Percentiles rank a stretch among this genome's conserved stretches.
Conservation (phyloP, 768 basidiomycete genomes). For the Pleurotus tuber-regium region DNA sequence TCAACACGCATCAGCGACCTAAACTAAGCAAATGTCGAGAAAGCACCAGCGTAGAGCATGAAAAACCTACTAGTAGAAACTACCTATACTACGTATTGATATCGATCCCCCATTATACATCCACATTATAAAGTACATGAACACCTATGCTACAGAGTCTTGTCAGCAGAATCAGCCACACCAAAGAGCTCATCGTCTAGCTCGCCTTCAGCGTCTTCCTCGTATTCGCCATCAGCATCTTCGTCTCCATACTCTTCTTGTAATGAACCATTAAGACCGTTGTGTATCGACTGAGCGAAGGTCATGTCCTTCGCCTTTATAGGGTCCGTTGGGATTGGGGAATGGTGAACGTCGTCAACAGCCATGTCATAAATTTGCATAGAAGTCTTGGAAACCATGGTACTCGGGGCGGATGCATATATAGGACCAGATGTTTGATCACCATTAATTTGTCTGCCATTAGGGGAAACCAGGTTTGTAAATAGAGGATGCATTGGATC, state of each 20-base stretch:
- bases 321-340: not conserved
- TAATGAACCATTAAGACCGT: constrained; percentile 22
- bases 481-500: not conserved
- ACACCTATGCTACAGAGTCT: constrained; percentile 14
- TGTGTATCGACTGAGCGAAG: constrained; percentile 16
- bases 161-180: constrained; percentile 16
- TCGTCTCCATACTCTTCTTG: constrained; percentile 37
- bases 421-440: not conserved
- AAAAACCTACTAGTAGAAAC: not conserved
- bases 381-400: not conserved
- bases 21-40: too few relatives aligned
- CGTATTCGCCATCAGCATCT: constrained; percentile 38
- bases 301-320: not conserved
- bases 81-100: constrained; percentile 6
- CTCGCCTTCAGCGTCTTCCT: constrained; percentile 43
- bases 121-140: constrained; percentile 13
- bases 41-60: too few relatives aligned
- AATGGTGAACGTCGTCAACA: not conserved
- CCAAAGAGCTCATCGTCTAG: constrained; percentile 30
- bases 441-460: not conserved
- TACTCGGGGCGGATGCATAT: not conserved
- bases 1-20: too few relatives aligned
- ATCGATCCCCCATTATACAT: constrained; percentile 9
- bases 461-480: not conserved
- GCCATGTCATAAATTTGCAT: not conserved